Percentiles rank a stretch among this genome's conserved stretches.
Evolutionary conservation across 192 early-diverging fungal genomes (phyloP).

Genomic region (Backusella psychrophila): DNA sequence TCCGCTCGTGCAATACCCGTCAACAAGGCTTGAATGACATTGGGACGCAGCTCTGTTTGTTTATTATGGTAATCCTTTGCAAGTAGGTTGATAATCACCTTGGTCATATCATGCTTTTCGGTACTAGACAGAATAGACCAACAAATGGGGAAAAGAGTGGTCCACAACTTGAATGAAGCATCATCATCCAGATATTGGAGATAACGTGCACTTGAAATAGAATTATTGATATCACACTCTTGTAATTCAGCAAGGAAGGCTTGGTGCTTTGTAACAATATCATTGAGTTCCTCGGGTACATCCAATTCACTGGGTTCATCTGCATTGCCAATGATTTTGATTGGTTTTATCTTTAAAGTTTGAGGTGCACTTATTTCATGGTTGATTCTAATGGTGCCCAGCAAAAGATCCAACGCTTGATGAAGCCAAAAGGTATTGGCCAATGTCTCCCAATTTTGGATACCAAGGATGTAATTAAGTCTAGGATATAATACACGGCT

Average conservation of each 20-base stretch:
- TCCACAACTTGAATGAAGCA: slow-evolving; percentile 80
- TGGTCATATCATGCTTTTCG: slow-evolving; percentile 85
- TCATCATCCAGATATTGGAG: slow-evolving; percentile 65
- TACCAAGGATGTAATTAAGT: slow-evolving; percentile 84
- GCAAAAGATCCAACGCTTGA: slow-evolving; percentile 85
- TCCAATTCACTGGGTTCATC: slow-evolving; percentile 8
- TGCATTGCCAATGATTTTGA: slow-evolving; percentile 11
- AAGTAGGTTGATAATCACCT: slow-evolving; percentile 79
- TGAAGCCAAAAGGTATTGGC: slow-evolving; percentile 87
- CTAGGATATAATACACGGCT: slow-evolving; percentile 65
- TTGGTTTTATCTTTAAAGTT: slow-evolving; percentile 47
- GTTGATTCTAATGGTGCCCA: slow-evolving; percentile 61
- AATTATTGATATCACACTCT: slow-evolving; percentile 42
- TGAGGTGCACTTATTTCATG: slow-evolving; percentile 36
- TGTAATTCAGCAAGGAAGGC: slow-evolving; percentile 61
- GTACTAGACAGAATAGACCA: slow-evolving; percentile 73
- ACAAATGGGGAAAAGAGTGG: slow-evolving; percentile 75
- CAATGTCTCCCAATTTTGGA: slow-evolving; percentile 96
- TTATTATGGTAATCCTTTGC: slow-evolving; percentile 88
- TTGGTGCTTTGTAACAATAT: slow-evolving; percentile 52
- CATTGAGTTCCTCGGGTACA: slow-evolving; percentile 38
- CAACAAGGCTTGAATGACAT: slow-evolving; percentile 91
- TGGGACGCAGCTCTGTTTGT: slow-evolving; percentile 82
- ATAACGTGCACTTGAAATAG: slow-evolving; percentile 59
- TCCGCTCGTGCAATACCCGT: slow-evolving; percentile 79